These are phyloP conservation scores for Trametes gibbosa DNA, from an alignment of 768 basidiomycete genomes.

Conservation along the genomic window DNA sequence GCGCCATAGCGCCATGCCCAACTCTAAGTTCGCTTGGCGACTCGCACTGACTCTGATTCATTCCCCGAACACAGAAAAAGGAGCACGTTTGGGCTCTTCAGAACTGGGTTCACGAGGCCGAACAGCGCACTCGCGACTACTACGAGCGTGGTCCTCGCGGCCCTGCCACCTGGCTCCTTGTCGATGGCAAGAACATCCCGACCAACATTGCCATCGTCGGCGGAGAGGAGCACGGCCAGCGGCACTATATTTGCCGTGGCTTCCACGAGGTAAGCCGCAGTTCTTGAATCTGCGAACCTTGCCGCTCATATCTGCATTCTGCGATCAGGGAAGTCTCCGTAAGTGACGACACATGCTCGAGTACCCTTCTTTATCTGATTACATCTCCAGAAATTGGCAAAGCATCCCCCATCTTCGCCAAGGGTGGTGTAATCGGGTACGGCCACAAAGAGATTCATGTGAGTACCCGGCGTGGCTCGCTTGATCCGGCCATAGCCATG, in stretches of 20 bases:
- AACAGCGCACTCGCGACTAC: constrained; percentile 50
- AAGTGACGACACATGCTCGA: constrained; percentile 17
- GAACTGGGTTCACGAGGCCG: constrained; percentile 58
- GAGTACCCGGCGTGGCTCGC: constrained; percentile 13
- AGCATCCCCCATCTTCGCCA: constrained; percentile 53
- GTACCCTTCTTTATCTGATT: constrained; percentile 16
- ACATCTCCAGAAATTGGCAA: constrained; percentile 58
- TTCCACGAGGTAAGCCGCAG: constrained; percentile 47
- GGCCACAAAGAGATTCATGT: constrained; percentile 58
- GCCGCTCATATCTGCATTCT: not conserved
- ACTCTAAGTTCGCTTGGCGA: not conserved
- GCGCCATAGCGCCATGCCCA: not conserved
- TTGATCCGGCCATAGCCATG: not conserved
- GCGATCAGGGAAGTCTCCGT: constrained; percentile 53
- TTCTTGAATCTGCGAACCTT: not conserved
- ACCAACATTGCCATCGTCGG: constrained; percentile 50
- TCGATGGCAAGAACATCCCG: constrained; percentile 59
- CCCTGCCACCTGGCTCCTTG: constrained; percentile 63
- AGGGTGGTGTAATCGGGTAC: constrained; percentile 66
- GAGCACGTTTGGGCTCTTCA: constrained; percentile 47
- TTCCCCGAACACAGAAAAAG: constrained; percentile 39
- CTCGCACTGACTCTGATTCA: not conserved
- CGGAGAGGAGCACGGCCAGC: constrained; percentile 50
- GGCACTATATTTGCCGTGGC: constrained; percentile 57
- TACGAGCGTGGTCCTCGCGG: constrained; percentile 39